Percentiles rank a stretch among this genome's conserved stretches.
Evolutionary conservation across 768 basidiomycete species (phyloP).

Genomic region (Amanita polypyramis): DNA sequence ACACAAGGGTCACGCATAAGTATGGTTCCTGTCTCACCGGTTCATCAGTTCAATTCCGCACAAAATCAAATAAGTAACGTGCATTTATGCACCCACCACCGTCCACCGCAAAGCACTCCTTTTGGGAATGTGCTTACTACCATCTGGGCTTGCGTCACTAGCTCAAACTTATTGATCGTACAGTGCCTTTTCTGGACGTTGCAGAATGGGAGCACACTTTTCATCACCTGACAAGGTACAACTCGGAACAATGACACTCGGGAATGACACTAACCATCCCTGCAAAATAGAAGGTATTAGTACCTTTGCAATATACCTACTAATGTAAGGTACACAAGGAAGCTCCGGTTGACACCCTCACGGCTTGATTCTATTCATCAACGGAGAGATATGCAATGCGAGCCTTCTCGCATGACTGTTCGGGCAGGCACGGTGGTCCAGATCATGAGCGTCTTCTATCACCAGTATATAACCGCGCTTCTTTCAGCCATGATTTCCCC

Average conservation of each 20-base stretch:
- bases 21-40: neutral
- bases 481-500: slow-evolving; percentile 10
- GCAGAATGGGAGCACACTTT: neutral
- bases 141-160: neutral
- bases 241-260: neutral
- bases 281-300: neutral
- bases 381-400: neutral
- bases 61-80: too few relatives aligned
- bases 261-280: neutral
- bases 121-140: neutral
- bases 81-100: neutral
- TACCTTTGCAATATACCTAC: neutral
- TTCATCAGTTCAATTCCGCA: too few relatives aligned
- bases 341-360: slow-evolving; percentile 5
- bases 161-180: neutral
- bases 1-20: neutral
- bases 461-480: slow-evolving; percentile 16
- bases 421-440: slow-evolving; percentile 12
- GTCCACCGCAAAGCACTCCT: neutral
- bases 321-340: slow-evolving; percentile 4
- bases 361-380: slow-evolving; percentile 5
- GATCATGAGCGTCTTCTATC: slow-evolving; percentile 11
- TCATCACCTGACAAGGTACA: neutral
- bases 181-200: neutral
- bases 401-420: neutral